These are phyloP conservation scores for Aureobasidium uvarum DNA, from an alignment of 2,329 filamentous ascomycete genomes.

Conservation along the genomic window DNA sequence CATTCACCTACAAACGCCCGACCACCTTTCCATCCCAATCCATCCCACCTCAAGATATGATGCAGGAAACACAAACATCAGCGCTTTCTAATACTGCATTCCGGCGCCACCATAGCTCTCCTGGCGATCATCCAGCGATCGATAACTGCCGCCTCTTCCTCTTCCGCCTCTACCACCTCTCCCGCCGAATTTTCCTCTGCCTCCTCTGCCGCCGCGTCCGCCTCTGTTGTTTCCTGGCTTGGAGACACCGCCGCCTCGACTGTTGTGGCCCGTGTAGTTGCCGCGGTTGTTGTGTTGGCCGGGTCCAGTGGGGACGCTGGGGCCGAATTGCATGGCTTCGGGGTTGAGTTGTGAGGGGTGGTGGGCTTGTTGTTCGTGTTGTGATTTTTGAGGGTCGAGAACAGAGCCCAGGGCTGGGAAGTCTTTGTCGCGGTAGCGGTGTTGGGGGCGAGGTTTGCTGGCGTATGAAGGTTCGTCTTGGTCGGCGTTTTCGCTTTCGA, in stretches of 20 bases:
- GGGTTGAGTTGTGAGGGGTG: constrained; percentile 32
- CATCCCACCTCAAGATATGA: background rate
- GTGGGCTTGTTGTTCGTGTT: constrained; percentile 30
- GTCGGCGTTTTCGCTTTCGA: constrained; percentile 66
- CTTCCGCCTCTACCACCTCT: constrained; percentile 34
- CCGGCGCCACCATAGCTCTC: constrained; percentile 38
- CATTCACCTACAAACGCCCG: background rate
- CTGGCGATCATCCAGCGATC: constrained; percentile 46
- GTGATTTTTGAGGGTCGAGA: constrained; percentile 26
- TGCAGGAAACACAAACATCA: background rate
- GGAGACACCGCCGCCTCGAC: constrained; percentile 43
- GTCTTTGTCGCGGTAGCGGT: constrained; percentile 52
- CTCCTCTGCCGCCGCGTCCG: constrained; percentile 42
- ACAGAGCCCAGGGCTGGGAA: constrained; percentile 35
- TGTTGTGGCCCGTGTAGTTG: constrained; percentile 31
- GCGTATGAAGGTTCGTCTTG: constrained; percentile 63
- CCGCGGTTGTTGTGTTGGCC: constrained; percentile 31
- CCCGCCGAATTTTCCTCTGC: constrained; percentile 44
- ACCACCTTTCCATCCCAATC: background rate
- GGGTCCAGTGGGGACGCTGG: constrained; percentile 35
- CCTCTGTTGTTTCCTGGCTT: constrained; percentile 37
- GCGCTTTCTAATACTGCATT: constrained; percentile 38
- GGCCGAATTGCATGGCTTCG: constrained; percentile 8
- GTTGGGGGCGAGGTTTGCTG: constrained; percentile 57
- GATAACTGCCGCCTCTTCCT: constrained; percentile 39